phyloP scores from a whole-genome alignment of 2,329 filamentous ascomycete genomes.

The Cadophora gregata region DNA sequence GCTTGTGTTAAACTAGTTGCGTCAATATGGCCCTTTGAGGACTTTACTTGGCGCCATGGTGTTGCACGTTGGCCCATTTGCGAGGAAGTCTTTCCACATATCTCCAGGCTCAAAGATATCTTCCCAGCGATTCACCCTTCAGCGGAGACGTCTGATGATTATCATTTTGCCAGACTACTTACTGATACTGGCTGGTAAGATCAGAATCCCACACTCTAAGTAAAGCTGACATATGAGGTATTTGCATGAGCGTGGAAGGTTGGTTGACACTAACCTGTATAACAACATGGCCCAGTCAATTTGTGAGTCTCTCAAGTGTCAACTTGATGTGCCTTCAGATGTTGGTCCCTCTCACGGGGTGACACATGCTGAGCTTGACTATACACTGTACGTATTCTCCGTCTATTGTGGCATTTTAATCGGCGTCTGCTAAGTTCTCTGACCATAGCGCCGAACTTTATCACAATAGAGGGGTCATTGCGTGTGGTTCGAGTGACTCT shows the following conservation, averaged over 20 bases:
- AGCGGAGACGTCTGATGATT: background rate
- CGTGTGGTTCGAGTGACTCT: background rate
- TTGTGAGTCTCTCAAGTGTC: constrained; percentile 29
- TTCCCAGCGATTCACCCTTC: background rate
- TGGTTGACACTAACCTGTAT: background rate
- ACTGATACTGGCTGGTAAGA: constrained; percentile 4
- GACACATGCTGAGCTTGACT: background rate
- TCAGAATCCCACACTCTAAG: background rate
- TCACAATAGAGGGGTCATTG: constrained; percentile 2
- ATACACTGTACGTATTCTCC: background rate
- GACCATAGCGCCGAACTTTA: background rate
- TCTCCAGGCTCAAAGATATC: background rate
- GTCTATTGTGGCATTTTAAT: background rate
- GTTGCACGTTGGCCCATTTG: constrained; percentile 3
- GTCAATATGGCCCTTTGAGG: background rate
- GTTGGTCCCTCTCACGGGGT: constrained; percentile 21
- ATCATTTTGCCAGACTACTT: background rate
- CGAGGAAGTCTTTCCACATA: background rate
- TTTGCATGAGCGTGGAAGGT: constrained; percentile 2
- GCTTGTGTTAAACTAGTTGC: background rate
- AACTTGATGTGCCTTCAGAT: constrained; percentile 26
- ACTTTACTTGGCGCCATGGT: constrained; percentile 5
- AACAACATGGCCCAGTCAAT: constrained; percentile 18
- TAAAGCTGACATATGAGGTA: background rate
- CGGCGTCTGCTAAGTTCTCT: background rate